phyloP scores from a whole-genome alignment of 306 rosid genomes.

The Herpetospermum pedunculosum region DNA sequence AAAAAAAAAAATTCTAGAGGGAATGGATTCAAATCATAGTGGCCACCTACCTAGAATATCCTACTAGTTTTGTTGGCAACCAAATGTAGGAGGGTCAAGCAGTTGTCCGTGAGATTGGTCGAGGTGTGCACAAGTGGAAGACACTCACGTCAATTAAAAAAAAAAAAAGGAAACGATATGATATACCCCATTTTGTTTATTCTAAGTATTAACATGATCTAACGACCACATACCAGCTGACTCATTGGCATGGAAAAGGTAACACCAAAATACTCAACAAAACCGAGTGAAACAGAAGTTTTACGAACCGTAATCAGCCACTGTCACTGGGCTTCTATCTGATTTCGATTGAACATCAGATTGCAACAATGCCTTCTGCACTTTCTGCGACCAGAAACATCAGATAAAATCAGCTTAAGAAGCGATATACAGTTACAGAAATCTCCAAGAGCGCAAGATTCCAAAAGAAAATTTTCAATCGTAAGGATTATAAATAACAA shows the following conservation, averaged over 20 bases:
- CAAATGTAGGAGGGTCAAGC: no score
- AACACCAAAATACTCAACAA: neutral
- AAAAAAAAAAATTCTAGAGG: no score
- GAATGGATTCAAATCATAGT: no score
- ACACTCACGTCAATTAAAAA: no score
- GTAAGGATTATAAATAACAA: neutral
- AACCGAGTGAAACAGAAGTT: neutral
- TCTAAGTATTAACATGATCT: neutral
- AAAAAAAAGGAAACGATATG: neutral
- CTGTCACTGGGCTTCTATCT: slow-evolving; percentile 90
- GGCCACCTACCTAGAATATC: no score
- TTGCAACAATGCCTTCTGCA: slow-evolving; percentile 69
- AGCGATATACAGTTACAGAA: neutral
- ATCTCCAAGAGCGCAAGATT: neutral
- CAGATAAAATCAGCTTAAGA: neutral
- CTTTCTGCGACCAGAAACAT: slow-evolving; percentile 46
- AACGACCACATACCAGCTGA: neutral
- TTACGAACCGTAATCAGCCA: slow-evolving; percentile 77
- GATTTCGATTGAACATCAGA: slow-evolving; percentile 89
- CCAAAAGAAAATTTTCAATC: neutral
- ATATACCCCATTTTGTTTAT: neutral
- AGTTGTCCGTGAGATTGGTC: no score
- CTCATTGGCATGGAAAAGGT: neutral
- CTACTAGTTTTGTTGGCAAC: no score
- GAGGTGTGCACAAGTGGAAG: no score